Evolutionary conservation across 441 rosid species (phyloP).

Genomic region (Theobroma grandiflorum): DNA sequence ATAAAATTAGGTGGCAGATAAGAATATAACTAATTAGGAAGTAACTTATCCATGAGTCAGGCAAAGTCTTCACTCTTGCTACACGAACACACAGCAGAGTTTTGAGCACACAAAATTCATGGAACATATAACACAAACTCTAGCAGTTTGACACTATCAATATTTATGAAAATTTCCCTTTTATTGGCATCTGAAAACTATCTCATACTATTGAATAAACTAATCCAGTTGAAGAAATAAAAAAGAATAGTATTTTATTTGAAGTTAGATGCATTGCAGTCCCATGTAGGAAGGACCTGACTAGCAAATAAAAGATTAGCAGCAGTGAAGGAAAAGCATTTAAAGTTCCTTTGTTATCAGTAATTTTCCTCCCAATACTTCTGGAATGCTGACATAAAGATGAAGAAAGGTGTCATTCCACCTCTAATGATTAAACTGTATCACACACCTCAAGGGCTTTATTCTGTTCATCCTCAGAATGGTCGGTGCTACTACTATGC

Average conservation of each 20-base stretch:
- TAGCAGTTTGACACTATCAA: constrained; percentile 6
- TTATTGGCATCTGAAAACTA: neutral
- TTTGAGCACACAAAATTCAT: neutral
- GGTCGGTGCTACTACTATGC: constrained; percentile 84
- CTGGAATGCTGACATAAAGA: neutral
- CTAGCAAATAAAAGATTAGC: neutral
- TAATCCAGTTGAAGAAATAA: neutral
- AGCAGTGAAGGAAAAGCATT: constrained; percentile 4
- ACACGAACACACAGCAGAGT: neutral
- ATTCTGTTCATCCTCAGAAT: constrained; percentile 89
- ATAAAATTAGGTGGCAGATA: constrained; percentile 27
- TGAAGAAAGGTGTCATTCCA: constrained; percentile 13
- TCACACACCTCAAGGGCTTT: constrained; percentile 87
- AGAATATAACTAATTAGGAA: constrained; percentile 18
- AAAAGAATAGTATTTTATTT: neutral
- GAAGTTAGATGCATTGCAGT: neutral
- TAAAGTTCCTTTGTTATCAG: neutral
- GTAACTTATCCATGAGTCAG: neutral
- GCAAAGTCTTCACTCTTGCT: constrained; percentile 1
- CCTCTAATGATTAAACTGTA: neutral
- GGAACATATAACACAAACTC: neutral
- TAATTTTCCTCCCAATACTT: constrained; percentile 1
- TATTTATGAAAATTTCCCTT: constrained; percentile 2
- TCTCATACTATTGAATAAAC: neutral
- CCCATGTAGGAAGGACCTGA: neutral